phyloP scores from a whole-genome alignment of 768 basidiomycete species.

The Suillus americanus region DNA sequence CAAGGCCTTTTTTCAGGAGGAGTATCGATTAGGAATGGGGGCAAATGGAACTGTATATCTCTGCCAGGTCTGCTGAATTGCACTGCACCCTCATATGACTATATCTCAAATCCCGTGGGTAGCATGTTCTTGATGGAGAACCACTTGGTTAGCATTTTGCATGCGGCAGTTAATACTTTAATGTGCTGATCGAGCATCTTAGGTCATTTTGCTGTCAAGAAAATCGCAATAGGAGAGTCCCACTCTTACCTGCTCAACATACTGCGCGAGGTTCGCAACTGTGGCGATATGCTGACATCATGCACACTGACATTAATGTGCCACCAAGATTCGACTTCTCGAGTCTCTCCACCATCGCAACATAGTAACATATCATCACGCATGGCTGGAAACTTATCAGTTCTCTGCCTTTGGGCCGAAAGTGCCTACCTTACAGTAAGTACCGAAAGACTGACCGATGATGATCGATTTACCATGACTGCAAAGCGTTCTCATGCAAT shows the following conservation, averaged over 20 bases:
- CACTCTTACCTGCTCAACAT: conserved; percentile 83
- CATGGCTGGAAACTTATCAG: conserved; percentile 85
- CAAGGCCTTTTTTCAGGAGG: conserved; percentile 89
- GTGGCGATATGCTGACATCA: background rate
- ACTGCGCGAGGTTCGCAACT: conserved; percentile 61
- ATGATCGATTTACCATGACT: conserved; percentile 1
- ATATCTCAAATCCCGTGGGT: conserved; percentile 7
- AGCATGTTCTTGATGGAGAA: conserved; percentile 90
- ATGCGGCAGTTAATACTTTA: background rate
- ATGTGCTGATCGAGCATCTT: conserved; percentile 3
- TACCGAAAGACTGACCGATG: conserved; percentile 1
- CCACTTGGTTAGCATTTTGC: conserved; percentile 55
- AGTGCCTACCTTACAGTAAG: conserved; percentile 85
- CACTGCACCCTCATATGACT: background rate
- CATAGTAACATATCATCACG: conserved; percentile 93
- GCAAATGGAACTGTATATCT: conserved; percentile 90
- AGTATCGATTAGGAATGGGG: conserved; percentile 89
- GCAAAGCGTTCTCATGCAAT: conserved; percentile 83
- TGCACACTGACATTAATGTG: background rate
- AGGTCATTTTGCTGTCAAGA: conserved; percentile 94
- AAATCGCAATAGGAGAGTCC: conserved; percentile 92
- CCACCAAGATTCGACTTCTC: conserved; percentile 68
- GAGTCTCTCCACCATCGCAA: conserved; percentile 89
- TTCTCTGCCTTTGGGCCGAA: conserved; percentile 89
- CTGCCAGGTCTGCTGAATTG: conserved; percentile 61